Percentiles rank a stretch among this genome's conserved stretches.
Evolutionary conservation across 768 basidiomycete genomes (phyloP).

Genomic region (Tricholoma hemisulphureum): DNA sequence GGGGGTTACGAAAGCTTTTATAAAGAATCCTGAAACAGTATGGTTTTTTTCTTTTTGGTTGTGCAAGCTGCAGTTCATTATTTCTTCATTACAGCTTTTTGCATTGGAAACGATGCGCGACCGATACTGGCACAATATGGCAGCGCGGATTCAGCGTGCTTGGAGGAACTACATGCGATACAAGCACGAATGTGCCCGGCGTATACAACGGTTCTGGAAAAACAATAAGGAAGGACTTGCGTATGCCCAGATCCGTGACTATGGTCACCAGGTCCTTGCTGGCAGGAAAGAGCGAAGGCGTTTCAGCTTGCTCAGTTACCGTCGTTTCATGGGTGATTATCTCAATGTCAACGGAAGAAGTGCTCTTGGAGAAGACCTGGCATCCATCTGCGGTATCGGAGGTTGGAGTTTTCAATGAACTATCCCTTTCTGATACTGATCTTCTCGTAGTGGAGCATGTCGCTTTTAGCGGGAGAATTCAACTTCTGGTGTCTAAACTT

Average conservation of each 20-base stretch:
- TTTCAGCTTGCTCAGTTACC: conserved; percentile 90
- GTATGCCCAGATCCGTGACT: conserved; percentile 88
- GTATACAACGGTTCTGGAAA: conserved; percentile 98
- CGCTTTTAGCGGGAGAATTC: conserved; percentile 78
- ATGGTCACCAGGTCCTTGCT: conserved; percentile 90
- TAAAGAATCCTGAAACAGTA: conserved; percentile 98
- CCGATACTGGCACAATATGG: conserved; percentile 99
- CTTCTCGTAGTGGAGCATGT: conserved; percentile 62
- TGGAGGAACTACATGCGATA: conserved; percentile 96
- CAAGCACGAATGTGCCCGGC: conserved; percentile 90
- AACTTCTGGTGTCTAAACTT: conserved; percentile 82
- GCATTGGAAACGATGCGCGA: conserved; percentile 99
- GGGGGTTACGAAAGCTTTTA: conserved; percentile 98
- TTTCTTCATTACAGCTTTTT: conserved; percentile 65
- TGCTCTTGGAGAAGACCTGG: conserved; percentile 73
- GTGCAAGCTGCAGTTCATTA: conserved; percentile 2
- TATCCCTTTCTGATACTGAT: not conserved
- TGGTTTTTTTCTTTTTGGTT: conserved; percentile 23
- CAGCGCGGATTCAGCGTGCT: conserved; percentile 90
- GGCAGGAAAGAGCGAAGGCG: conserved; percentile 91
- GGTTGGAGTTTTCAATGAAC: conserved; percentile 43
- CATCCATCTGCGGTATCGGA: conserved; percentile 67
- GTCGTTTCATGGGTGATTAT: conserved; percentile 96
- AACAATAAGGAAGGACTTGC: conserved; percentile 93
- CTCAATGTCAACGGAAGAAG: conserved; percentile 84